Evolutionary conservation across 176 grass and related monocot species (phyloP).

Genomic region (Juncus inflexus): DNA sequence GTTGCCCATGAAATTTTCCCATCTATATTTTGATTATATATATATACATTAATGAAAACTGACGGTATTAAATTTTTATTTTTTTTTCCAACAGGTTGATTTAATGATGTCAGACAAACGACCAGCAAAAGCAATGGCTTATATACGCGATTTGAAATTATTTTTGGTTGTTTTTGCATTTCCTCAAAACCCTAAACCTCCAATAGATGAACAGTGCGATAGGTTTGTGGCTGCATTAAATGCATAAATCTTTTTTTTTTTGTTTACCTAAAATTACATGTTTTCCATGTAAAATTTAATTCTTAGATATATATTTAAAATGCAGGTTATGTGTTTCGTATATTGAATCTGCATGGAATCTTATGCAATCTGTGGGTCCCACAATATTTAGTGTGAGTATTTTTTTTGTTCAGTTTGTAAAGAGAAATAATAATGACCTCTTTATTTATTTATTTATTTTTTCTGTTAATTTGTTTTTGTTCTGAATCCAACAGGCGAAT

Average conservation of each 20-base stretch:
- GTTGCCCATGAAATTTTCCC: too few relatives aligned
- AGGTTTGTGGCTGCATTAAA: conserved; percentile 54
- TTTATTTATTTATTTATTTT: not conserved
- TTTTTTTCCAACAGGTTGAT: conserved; percentile 63
- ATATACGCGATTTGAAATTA: conserved; percentile 62
- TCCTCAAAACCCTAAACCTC: conserved; percentile 44
- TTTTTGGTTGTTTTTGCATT: conserved; percentile 85
- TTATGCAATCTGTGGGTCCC: conserved; percentile 55
- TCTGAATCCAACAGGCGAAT: too few relatives aligned
- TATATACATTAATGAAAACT: too few relatives aligned
- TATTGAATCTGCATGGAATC: conserved; percentile 77
- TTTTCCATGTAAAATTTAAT: not conserved
- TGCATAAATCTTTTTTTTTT: too few relatives aligned
- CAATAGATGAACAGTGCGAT: conserved; percentile 58
- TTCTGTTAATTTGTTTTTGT: conserved; percentile 12
- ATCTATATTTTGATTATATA: too few relatives aligned
- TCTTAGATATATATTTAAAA: not conserved
- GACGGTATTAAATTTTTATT: too few relatives aligned
- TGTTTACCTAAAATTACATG: not conserved
- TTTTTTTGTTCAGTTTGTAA: too few relatives aligned
- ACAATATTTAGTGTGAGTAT: conserved; percentile 53
- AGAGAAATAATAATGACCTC: too few relatives aligned
- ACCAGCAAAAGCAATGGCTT: conserved; percentile 63
- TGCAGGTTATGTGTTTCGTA: conserved; percentile 59
- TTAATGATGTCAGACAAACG: conserved; percentile 86